Base-by-base conservation (phyloP, 2,329 filamentous ascomycete species). In the Aspergillus unguis region DNA sequence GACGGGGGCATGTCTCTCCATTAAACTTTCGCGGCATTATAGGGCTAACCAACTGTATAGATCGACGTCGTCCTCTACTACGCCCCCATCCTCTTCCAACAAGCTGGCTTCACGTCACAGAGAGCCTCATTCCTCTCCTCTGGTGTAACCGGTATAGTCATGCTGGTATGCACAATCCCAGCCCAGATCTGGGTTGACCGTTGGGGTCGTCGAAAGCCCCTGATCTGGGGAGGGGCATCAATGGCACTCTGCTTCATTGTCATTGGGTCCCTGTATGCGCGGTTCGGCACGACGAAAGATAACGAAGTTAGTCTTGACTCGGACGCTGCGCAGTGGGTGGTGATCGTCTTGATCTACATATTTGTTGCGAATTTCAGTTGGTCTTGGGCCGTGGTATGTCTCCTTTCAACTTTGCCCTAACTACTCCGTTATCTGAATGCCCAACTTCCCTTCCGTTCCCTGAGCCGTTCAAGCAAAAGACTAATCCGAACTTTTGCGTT, bases 101-200 rank as follows among this genome's bases (percentile, higher is more conserved):
- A 67, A 46, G 64, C 64, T 17, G 65, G 65, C 2, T 57, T 67
- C 17, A 53, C 48, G 8, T 56, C 42, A 3, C 62, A 57, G 1
- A 54, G 54, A 3, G 50, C 58, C 3, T 65, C 65, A 0, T 58
- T 68, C 6, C 56, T 67, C 0, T 63, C 65, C 6, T 67, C 66
- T 9, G 65, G 65, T 1, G 59, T 68, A 7, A 60, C 63, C 29
- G 65, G 65, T 1, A 62, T 64, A 9, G 58, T 67, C 6, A 51
- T 67, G 29, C 59, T 67, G 29, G 54, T 67, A n/a, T 63, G 66
- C 48, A 68, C 65, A 1, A 60, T 58, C 44, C 61, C 61, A 0
- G 63, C 63, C 31, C 65, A 66, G 59, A 65, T 63, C 35, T 66
- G 58, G 40, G 62, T 67, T 44, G 65, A 68, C 32, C 60, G 49